Conservation (phyloP, 352 stramenopile genomes). For the Aphanomyces invadans region DNA sequence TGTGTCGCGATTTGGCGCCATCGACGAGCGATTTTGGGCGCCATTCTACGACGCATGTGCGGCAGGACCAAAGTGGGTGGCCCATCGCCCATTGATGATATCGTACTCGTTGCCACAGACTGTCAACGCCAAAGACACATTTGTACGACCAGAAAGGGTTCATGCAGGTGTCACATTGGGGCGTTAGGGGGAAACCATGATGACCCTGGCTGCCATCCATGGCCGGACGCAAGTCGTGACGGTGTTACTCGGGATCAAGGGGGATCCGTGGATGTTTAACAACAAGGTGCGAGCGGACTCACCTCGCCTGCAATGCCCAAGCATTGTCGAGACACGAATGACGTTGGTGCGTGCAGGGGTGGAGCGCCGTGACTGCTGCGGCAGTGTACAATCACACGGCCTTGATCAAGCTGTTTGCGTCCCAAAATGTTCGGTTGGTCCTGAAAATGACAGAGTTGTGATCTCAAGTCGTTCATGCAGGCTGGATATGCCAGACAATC, state of each 20-base stretch:
- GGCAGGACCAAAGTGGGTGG: constrained; percentile 35
- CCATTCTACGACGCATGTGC: constrained; percentile 48
- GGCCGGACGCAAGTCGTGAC: constrained; percentile 42
- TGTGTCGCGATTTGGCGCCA: constrained; percentile 33
- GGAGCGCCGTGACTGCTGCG: constrained; percentile 50
- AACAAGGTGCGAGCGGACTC: constrained; percentile 33
- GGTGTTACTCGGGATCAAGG: constrained; percentile 62
- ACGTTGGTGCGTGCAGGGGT: constrained; percentile 39
- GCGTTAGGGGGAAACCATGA: constrained; percentile 58
- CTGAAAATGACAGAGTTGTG: neutral
- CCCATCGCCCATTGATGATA: constrained; percentile 44
- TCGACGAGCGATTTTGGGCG: constrained; percentile 40
- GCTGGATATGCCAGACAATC: constrained; percentile 37
- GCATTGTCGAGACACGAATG: neutral
- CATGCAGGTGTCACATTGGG: neutral
- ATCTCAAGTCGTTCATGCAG: constrained; percentile 6
- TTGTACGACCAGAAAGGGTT: constrained; percentile 27
- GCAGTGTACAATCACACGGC: constrained; percentile 44
- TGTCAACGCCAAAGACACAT: constrained; percentile 48
- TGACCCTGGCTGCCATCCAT: constrained; percentile 49
- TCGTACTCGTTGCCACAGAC: constrained; percentile 53
- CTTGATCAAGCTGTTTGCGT: constrained; percentile 41
- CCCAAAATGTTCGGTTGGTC: constrained; percentile 33
- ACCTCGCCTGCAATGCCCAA: neutral
- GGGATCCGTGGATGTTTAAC: constrained; percentile 46